phyloP scores from a whole-genome alignment of 768 basidiomycete genomes.

The Gyrodon lividus region DNA sequence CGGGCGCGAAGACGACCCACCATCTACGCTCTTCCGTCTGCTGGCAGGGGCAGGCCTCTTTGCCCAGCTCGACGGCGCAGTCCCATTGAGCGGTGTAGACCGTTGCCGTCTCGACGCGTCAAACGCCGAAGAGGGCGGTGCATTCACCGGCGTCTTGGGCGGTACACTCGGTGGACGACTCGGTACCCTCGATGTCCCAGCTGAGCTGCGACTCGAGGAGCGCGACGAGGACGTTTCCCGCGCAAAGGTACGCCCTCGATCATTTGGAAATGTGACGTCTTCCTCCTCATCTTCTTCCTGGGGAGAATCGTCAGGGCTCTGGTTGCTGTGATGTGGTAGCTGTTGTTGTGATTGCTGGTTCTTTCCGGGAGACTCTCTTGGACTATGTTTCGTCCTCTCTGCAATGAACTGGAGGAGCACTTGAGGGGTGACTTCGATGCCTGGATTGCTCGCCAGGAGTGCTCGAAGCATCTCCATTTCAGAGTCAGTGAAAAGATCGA shows the following conservation, averaged over 20 bases:
- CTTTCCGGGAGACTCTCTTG: slow-evolving; percentile 29
- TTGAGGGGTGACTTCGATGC: slow-evolving; percentile 66
- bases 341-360: slow-evolving; percentile 9
- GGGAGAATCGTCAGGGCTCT: slow-evolving; percentile 35
- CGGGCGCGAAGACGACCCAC: slow-evolving; percentile 45
- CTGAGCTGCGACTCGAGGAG: slow-evolving; percentile 58
- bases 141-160: slow-evolving; percentile 46
- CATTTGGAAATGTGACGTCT: slow-evolving; percentile 34
- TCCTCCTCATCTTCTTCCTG: slow-evolving; percentile 39
- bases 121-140: slow-evolving; percentile 54
- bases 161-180: slow-evolving; percentile 60
- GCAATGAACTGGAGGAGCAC: slow-evolving; percentile 66
- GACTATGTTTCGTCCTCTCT: slow-evolving; percentile 46
- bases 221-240: slow-evolving; percentile 39
- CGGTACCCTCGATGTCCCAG: slow-evolving; percentile 38
- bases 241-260: slow-evolving; percentile 38
- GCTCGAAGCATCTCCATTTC: slow-evolving; percentile 61
- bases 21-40: slow-evolving; percentile 73
- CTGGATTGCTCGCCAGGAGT: slow-evolving; percentile 58
- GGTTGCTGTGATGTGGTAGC: slow-evolving; percentile 11
- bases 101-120: slow-evolving; percentile 71
- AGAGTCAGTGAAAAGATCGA: slow-evolving; percentile 60
- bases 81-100: slow-evolving; percentile 56
- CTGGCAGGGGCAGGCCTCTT: slow-evolving; percentile 66
- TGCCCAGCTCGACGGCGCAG: slow-evolving; percentile 75